These are phyloP conservation scores for Obba rivulosa DNA, from an alignment of 768 basidiomycete species.

Conservation along the genomic window DNA sequence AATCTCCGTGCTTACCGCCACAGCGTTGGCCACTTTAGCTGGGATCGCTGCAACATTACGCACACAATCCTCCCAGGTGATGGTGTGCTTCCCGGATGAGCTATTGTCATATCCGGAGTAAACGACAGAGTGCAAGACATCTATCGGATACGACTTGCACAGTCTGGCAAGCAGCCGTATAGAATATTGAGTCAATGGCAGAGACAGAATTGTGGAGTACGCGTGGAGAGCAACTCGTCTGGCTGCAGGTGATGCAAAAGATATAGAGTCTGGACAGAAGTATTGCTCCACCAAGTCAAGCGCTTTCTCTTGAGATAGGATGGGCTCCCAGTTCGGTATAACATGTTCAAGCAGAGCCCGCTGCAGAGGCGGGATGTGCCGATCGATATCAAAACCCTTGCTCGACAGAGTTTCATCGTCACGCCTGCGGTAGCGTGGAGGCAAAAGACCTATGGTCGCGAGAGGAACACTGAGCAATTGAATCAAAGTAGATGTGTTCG, in stretches of 20 bases:
- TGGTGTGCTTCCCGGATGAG: conserved; percentile 22
- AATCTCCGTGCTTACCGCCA: conserved; percentile 35
- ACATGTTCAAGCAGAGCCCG: conserved; percentile 56
- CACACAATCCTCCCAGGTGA: conserved; percentile 75
- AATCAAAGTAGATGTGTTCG: conserved; percentile 47
- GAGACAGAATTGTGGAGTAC: conserved; percentile 59
- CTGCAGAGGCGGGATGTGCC: conserved; percentile 55
- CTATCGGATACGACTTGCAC: conserved; percentile 58
- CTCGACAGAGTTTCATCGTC: conserved; percentile 34
- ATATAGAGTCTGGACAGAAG: conserved; percentile 66
- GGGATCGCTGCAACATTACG: conserved; percentile 63
- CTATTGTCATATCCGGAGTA: conserved; percentile 26
- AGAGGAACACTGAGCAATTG: conserved; percentile 56
- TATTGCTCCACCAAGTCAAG: conserved; percentile 53
- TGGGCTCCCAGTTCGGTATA: conserved; percentile 61
- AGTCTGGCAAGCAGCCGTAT: conserved; percentile 52
- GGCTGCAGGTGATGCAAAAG: conserved; percentile 42
- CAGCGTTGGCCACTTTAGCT: conserved; percentile 71
- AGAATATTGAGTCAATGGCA: conserved; percentile 43
- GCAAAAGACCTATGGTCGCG: conserved; percentile 50
- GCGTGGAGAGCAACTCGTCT: conserved; percentile 52
- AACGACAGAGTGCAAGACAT: conserved; percentile 54
- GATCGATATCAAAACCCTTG: conserved; percentile 27
- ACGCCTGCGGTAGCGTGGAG: conserved; percentile 46
- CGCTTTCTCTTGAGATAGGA: conserved; percentile 44